Base-by-base conservation (phyloP, 2,329 filamentous ascomycete species). In the Colletotrichum siamense region DNA sequence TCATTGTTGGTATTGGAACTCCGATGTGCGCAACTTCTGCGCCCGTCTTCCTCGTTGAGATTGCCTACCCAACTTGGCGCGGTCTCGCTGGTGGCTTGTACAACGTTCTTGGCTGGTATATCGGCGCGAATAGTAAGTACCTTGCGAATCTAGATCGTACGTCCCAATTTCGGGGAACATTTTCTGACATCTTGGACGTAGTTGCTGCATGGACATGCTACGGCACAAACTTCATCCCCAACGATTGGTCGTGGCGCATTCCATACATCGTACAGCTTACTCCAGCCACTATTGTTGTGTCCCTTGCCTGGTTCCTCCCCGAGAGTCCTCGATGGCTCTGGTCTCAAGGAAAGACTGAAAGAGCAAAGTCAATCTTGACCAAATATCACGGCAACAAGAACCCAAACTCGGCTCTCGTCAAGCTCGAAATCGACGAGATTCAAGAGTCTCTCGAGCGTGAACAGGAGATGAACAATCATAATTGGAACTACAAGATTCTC, bases 241-340 rank as follows among this genome's bases (percentile, higher is more conserved):
- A 82, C 69, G 85, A 88, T 72, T 89, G 88, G 88, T 85, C 85
- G 8, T 90, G 88, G 88, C 83, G 87, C 62, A 85, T 85, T 4
- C 85, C 88, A 6, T 85, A 84, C 6, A 80, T 89, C 6, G 79
- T 90, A 1, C 88, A 90, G 81, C 83, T 85, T 28, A 52, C 85
- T 2, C 86, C 87, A 0, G 86, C 85, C 0, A 73, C 85, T 13
- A 82, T 88, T 44, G 87, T 89, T 77, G 78, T 89, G 22, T 67
- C 80, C 6, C 86, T 88, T 69, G 88, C 91, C 78, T 90, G 86
- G 77, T 84, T 78, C 65, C 26, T 89, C 18, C 89, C 89, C 1
- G 89, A 91, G 78, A 87, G 77, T 5, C 86, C 86, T n/a, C 83
- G 86, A 32, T 86, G 85, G 85, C 75, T 86, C 5, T 86, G 59